Percentiles rank a stretch among this genome's conserved stretches.
phyloP scores from a whole-genome alignment of 331 rosid genomes.

The Rosa hybrid region DNA sequence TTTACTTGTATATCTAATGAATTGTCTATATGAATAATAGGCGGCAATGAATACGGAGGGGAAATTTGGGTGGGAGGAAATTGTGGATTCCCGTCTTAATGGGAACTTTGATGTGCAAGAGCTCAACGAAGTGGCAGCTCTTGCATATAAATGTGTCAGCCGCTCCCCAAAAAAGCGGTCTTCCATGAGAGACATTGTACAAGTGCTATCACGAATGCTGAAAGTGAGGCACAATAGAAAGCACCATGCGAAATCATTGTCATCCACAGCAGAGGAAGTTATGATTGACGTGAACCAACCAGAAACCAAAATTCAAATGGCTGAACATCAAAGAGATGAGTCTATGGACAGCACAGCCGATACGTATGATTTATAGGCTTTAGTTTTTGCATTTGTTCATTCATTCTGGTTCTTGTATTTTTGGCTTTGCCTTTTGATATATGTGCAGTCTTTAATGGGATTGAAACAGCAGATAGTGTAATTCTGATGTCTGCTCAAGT shows the following conservation, averaged over 20 bases:
- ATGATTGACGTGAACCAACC: constrained; percentile 56
- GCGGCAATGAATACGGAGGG: constrained; percentile 95
- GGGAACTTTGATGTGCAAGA: constrained; percentile 73
- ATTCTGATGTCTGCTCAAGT: constrained; percentile 27
- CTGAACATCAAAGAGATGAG: constrained; percentile 69
- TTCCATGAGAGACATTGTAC: constrained; percentile 91
- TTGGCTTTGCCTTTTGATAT: constrained; percentile 24
- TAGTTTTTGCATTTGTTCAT: constrained; percentile 31
- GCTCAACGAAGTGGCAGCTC: constrained; percentile 84
- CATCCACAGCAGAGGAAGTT: constrained; percentile 69
- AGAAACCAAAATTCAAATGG: constrained; percentile 42
- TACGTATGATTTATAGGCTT: constrained; percentile 58
- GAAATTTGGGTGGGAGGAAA: constrained; percentile 97
- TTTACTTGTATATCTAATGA: constrained; percentile 18
- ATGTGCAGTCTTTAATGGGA: constrained; percentile 23
- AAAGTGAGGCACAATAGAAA: constrained; percentile 57
- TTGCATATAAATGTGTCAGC: constrained; percentile 83
- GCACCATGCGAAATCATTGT: constrained; percentile 58
- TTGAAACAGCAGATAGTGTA: constrained; percentile 16
- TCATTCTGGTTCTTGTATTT: constrained; percentile 27
- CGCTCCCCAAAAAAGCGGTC: constrained; percentile 76
- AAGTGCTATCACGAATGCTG: constrained; percentile 62
- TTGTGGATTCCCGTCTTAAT: constrained; percentile 72
- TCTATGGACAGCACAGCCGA: constrained; percentile 80
- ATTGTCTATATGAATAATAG: constrained; percentile 44